phyloP scores from a whole-genome alignment of 441 rosid species.

The Manihot esculenta region DNA sequence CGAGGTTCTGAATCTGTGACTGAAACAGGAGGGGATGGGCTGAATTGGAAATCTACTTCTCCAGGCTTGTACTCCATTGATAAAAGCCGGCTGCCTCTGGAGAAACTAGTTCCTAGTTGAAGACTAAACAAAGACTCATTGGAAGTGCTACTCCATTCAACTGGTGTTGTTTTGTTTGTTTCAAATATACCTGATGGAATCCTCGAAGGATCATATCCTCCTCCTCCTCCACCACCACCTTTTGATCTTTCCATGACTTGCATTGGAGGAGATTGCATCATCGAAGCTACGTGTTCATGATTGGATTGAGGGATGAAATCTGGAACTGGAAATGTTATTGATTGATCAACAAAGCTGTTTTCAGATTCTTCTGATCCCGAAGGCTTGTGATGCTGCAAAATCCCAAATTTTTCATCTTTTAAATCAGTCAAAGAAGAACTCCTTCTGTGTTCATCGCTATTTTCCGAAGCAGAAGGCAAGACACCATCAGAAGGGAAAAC shows the following conservation, averaged over 20 bases:
- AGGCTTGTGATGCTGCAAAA: conserved; percentile 14
- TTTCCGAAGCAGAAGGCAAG: not conserved
- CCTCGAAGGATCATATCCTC: conserved; percentile 44
- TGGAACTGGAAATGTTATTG: conserved; percentile 38
- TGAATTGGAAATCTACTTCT: conserved; percentile 31
- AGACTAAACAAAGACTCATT: conserved; percentile 87
- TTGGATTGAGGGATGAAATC: conserved; percentile 36
- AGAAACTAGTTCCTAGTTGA: conserved; percentile 51
- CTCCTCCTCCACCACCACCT: conserved; percentile 25
- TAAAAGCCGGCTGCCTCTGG: conserved; percentile 35
- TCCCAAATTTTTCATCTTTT: conserved; percentile 3
- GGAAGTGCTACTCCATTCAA: conserved; percentile 65
- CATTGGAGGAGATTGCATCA: conserved; percentile 49
- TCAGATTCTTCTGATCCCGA: conserved; percentile 25
- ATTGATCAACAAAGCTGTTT: conserved; percentile 15
- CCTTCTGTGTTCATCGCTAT: no score
- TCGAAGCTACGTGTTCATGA: conserved; percentile 17
- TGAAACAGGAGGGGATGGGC: conserved; percentile 32
- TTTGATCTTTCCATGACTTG: conserved; percentile 75
- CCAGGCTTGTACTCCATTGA: conserved; percentile 12
- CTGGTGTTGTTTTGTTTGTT: conserved; percentile 22
- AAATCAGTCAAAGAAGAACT: not conserved
- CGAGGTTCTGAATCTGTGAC: not conserved
- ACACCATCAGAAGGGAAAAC: not conserved
- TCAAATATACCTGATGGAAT: conserved; percentile 51